Evolutionary conservation across 2,329 filamentous ascomycete species (phyloP).

Genomic region (Neofusicoccum sp.): DNA sequence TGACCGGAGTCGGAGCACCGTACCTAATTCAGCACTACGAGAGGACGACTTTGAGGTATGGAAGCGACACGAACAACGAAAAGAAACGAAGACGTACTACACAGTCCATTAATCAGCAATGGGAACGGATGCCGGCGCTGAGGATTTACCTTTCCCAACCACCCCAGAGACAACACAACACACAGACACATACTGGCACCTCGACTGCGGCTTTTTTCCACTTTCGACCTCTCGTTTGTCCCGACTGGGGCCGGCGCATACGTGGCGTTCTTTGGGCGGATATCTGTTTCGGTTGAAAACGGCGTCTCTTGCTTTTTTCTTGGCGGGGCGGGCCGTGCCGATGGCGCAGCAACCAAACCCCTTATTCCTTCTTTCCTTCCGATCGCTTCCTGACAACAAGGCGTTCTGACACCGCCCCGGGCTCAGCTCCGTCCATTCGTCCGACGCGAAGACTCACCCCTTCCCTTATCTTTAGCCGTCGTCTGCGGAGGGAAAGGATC

Average conservation of each 20-base stretch:
- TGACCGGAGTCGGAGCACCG: neutral
- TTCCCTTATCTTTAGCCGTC: neutral
- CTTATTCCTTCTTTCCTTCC: slow-evolving; percentile 9
- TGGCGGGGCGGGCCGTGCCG: slow-evolving; percentile 15
- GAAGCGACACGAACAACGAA: slow-evolving; percentile 8
- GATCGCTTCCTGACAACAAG: slow-evolving; percentile 5
- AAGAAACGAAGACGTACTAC: slow-evolving; percentile 10
- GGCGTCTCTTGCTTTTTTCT: slow-evolving; percentile 13
- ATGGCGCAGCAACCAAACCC: slow-evolving; percentile 13
- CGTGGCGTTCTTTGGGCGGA: slow-evolving; percentile 10
- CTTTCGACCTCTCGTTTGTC: slow-evolving; percentile 7
- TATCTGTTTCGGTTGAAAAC: slow-evolving; percentile 14
- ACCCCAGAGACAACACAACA: neutral
- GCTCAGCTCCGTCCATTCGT: neutral
- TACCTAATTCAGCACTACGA: slow-evolving; percentile 8
- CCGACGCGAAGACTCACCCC: neutral
- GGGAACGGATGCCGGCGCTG: slow-evolving; percentile 3
- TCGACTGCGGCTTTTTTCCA: slow-evolving; percentile 4
- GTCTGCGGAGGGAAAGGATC: slow-evolving; percentile 2
- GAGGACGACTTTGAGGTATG: slow-evolving; percentile 9
- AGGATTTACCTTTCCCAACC: neutral
- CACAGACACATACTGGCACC: neutral
- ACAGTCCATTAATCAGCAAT: slow-evolving; percentile 14
- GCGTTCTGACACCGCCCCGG: slow-evolving; percentile 12
- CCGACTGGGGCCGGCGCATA: slow-evolving; percentile 12